Evolutionary conservation across 345 rosid species (phyloP), one percentile per base, ranked within the genome.

Genomic region (Viola odorata): DNA sequence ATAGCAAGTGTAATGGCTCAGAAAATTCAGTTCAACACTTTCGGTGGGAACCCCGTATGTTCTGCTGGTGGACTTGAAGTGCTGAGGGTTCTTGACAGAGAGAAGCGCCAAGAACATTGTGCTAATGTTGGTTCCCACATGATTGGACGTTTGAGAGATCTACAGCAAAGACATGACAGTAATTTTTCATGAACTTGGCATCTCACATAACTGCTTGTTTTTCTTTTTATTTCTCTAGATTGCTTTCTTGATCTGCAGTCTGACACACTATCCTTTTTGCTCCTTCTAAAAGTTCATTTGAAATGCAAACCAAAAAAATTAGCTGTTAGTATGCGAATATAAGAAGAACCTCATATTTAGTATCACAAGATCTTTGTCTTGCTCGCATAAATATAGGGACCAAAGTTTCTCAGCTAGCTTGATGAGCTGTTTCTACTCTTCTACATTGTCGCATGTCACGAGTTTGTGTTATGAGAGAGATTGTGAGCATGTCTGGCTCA

Each of bases 21-120:
- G 61, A 91, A 94, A 71, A 82, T 94, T 68, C 92, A 80, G 72
- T 94, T 91, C 62, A 86, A 94, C 73, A 91, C 96, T 45, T 94
- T 81, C 67, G 97, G 99, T n/a, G 97, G 99, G 15, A 90, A 91
- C 73, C 99, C 97, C 4, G 95, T 94, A 16, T 94, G 99, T 69
- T 90, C 96, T 78, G 97, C 88, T 53, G 92, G 91, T 71, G 99
- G 97, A 68, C 96, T 72, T 73, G 95, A 97, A 5, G 97, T 94
- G 53, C 81, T 94, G 61, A 86, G 85, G 58, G 97, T 91, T 67
- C 57, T 91, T n/a, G 99, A 91, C 60, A 77, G 78, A 72, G 99
- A 94, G 74, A 88, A 80, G 69, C 92, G 89, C 37, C 99, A 91
- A 80, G 73, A 74, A 42, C 96, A 94, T 63, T 85, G 97, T 74